Conservation (phyloP, 257 asterid genomes). For the Ajuga chamaepitys region DNA sequence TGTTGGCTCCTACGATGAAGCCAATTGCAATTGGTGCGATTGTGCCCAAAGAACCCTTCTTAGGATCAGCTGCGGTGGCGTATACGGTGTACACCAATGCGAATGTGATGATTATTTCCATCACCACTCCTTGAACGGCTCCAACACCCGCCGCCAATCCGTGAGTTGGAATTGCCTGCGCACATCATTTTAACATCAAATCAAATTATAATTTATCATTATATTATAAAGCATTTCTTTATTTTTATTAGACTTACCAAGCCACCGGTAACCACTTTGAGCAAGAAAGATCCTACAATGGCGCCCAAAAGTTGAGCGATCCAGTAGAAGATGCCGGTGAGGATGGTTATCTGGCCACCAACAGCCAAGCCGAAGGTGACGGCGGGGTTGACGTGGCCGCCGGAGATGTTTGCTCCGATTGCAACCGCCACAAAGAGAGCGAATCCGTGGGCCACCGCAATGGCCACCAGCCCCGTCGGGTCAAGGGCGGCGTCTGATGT, state of each 20-base stretch:
- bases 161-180: slow-evolving; percentile 65
- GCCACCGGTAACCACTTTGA: slow-evolving; percentile 55
- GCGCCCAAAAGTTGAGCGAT: slow-evolving; percentile 62
- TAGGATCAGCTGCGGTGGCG: slow-evolving; percentile 89
- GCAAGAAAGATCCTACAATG: slow-evolving; percentile 38
- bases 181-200: not conserved
- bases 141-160: slow-evolving; percentile 56
- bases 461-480: slow-evolving; percentile 52
- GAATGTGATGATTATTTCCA: slow-evolving; percentile 78
- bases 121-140: slow-evolving; percentile 53
- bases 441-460: slow-evolving; percentile 53
- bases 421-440: slow-evolving; percentile 66
- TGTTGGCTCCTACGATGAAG: slow-evolving; percentile 85
- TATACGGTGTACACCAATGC: slow-evolving; percentile 84
- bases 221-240: not conserved
- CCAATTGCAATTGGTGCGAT: slow-evolving; percentile 94
- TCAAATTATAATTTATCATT: not conserved
- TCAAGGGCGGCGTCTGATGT: slow-evolving; percentile 48
- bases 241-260: slow-evolving; percentile 24
- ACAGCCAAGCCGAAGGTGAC: slow-evolving; percentile 67
- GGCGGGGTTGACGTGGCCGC: slow-evolving; percentile 76
- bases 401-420: slow-evolving; percentile 64
- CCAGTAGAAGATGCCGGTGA: slow-evolving; percentile 59
- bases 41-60: slow-evolving; percentile 73
- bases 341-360: slow-evolving; percentile 65